phyloP scores from a whole-genome alignment of 495 filamentous ascomycete genomes.

The Podospora pseudocomata region DNA sequence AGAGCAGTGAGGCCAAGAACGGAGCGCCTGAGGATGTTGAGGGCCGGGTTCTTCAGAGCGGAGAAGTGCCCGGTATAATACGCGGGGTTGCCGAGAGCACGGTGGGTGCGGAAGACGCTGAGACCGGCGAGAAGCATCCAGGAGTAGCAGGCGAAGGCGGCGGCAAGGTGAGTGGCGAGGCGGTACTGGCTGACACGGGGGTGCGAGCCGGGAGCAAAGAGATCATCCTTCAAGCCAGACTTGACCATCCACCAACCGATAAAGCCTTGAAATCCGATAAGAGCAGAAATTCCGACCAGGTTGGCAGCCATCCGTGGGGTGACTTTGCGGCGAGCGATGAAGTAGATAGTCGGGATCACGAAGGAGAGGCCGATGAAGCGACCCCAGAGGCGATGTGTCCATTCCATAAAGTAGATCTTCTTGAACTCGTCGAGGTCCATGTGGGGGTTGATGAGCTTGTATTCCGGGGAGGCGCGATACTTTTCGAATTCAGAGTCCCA shows the following conservation, averaged over 20 bases:
- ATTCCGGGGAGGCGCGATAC: constrained; percentile 88
- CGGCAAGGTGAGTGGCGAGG: constrained; percentile 80
- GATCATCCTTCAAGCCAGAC: constrained; percentile 87
- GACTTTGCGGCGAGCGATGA: constrained; percentile 76
- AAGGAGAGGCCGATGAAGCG: constrained; percentile 86
- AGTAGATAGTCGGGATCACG: constrained; percentile 81
- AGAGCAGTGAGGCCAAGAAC: constrained; percentile 69
- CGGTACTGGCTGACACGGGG: constrained; percentile 93
- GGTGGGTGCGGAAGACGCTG: constrained; percentile 69
- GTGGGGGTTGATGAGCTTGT: constrained; percentile 79
- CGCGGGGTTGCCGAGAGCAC: constrained; percentile 60
- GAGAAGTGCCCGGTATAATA: constrained; percentile 47
- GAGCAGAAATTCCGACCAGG: constrained; percentile 75
- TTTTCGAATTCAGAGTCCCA: constrained; percentile 92
- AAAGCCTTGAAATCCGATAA: constrained; percentile 94
- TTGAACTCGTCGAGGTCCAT: constrained; percentile 94
- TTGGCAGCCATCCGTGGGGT: constrained; percentile 69
- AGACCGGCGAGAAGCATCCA: constrained; percentile 95
- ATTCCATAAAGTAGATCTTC: constrained; percentile 99
- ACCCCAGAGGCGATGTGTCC: constrained; percentile 96
- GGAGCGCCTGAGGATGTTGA: constrained; percentile 68
- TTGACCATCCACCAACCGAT: constrained; percentile 99
- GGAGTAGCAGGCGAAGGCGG: constrained; percentile 85
- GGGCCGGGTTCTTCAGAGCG: constrained; percentile 58
- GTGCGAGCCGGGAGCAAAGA: constrained; percentile 85